Conservation (phyloP, 805 yeast species). For the Metschnikowia kunwiensis region DNA sequence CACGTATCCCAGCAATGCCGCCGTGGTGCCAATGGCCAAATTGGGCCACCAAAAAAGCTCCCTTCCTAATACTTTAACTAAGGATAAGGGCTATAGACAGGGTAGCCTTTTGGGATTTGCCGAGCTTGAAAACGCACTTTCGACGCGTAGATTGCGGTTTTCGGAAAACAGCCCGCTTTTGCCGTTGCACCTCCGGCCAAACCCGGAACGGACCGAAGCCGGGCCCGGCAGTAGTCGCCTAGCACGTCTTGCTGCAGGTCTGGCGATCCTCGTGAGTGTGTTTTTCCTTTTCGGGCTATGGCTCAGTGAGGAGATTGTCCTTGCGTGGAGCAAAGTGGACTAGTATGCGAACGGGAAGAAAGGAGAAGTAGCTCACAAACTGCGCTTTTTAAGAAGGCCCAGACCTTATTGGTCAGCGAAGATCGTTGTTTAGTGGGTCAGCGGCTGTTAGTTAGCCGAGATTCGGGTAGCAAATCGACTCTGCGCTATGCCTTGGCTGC, state of each 20-base stretch:
- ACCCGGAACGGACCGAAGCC: too few relatives aligned
- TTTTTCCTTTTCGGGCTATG: conserved; percentile 6
- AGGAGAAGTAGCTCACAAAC: too few relatives aligned
- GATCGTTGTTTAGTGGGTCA: too few relatives aligned
- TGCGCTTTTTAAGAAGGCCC: too few relatives aligned
- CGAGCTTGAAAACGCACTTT: conserved; percentile 4
- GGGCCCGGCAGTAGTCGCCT: neutral
- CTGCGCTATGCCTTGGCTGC: too few relatives aligned
- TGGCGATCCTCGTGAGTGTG: conserved; percentile 8
- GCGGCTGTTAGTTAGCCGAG: too few relatives aligned
- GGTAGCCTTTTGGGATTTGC: neutral
- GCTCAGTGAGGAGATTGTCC: conserved; percentile 9
- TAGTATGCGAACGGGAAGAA: too few relatives aligned
- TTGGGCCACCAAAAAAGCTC: neutral
- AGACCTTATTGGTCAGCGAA: too few relatives aligned
- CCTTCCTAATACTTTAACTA: conserved; percentile 1
- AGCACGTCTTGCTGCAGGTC: conserved; percentile 4
- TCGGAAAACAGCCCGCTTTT: conserved; percentile 8
- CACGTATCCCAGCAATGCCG: conserved; percentile 2
- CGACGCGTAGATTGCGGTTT: conserved; percentile 1
- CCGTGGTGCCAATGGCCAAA: neutral
- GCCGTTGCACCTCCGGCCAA: conserved; percentile 1
- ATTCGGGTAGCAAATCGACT: too few relatives aligned
- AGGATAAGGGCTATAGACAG: neutral
- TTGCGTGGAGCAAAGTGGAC: too few relatives aligned